phyloP scores from a whole-genome alignment of 768 basidiomycete genomes.

The Rhizopogon roseolus region DNA sequence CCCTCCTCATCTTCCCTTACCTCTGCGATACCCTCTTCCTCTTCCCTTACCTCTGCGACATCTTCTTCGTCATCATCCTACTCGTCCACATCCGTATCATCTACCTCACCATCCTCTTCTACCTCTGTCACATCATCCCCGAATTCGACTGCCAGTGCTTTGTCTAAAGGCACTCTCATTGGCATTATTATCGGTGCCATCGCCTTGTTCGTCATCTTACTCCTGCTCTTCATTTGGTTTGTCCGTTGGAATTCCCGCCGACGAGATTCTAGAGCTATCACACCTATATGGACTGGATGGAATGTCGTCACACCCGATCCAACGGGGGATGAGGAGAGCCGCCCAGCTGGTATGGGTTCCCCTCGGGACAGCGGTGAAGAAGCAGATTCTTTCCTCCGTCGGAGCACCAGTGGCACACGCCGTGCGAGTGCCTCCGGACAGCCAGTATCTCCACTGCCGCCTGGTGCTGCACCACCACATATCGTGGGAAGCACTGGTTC shows the following conservation, averaged over 20 bases:
- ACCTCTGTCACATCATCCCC: constrained; percentile 17
- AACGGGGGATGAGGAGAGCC: constrained; percentile 26
- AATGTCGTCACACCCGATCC: constrained; percentile 31
- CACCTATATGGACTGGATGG: constrained; percentile 40
- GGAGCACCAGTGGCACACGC: constrained; percentile 20
- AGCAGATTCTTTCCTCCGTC: constrained; percentile 56
- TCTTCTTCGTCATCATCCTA: constrained; percentile 22
- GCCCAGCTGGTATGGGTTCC: constrained; percentile 57
- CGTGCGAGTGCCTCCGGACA: constrained; percentile 11
- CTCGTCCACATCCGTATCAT: constrained; percentile 19
- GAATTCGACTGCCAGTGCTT: constrained; percentile 23
- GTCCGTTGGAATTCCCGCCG: constrained; percentile 24
- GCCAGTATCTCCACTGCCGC: constrained; percentile 23
- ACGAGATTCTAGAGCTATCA: constrained; percentile 14
- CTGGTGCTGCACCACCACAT: constrained; percentile 27
- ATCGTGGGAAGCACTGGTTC: constrained; percentile 37
- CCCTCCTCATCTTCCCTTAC: constrained; percentile 23
- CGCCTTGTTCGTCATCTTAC: constrained; percentile 52
- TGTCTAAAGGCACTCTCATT: constrained; percentile 26
- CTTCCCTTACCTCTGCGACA: constrained; percentile 23
- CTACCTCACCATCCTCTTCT: constrained; percentile 20
- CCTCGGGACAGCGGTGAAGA: constrained; percentile 70
- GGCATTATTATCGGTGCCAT: constrained; percentile 43
- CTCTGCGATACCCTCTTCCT: background rate
- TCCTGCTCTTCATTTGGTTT: constrained; percentile 37